Evolutionary conservation across 306 rosid genomes (phyloP).

Genomic region (Prunus persica): DNA sequence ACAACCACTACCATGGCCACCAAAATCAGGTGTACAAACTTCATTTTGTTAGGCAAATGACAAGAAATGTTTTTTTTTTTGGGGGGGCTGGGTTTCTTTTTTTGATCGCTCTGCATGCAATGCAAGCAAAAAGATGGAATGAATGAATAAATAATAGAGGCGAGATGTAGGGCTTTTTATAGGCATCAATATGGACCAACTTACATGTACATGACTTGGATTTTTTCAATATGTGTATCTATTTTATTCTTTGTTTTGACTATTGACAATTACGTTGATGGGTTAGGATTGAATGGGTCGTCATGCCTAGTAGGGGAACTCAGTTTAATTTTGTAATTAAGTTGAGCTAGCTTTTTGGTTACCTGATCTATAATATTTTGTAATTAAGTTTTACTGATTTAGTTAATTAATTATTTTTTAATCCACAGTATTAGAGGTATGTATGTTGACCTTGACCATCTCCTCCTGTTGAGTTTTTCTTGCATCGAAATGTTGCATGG

Average conservation of each 20-base stretch:
- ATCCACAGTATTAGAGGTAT: too few species aligned
- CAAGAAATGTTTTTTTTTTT: neutral
- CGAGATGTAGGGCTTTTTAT: neutral
- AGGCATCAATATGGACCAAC: neutral
- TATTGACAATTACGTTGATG: neutral
- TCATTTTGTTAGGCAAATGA: neutral
- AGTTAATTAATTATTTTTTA: too few species aligned
- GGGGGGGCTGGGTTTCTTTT: neutral
- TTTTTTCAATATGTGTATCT: neutral
- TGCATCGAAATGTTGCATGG: neutral
- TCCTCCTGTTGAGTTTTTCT: neutral
- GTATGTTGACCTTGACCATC: too few species aligned
- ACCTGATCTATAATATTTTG: too few species aligned
- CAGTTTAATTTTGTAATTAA: too few species aligned
- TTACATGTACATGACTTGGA: neutral
- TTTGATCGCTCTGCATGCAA: neutral
- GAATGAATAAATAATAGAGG: neutral
- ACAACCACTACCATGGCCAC: neutral
- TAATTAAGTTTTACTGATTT: too few species aligned
- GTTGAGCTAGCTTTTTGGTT: too few species aligned
- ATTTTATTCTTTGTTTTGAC: neutral
- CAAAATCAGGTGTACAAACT: neutral
- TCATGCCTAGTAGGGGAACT: neutral
- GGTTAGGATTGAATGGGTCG: slow-evolving; percentile 7
- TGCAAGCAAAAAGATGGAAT: neutral